These are phyloP conservation scores for Termitomyces heimii DNA, from an alignment of 768 basidiomycete genomes.

Conservation along the genomic window DNA sequence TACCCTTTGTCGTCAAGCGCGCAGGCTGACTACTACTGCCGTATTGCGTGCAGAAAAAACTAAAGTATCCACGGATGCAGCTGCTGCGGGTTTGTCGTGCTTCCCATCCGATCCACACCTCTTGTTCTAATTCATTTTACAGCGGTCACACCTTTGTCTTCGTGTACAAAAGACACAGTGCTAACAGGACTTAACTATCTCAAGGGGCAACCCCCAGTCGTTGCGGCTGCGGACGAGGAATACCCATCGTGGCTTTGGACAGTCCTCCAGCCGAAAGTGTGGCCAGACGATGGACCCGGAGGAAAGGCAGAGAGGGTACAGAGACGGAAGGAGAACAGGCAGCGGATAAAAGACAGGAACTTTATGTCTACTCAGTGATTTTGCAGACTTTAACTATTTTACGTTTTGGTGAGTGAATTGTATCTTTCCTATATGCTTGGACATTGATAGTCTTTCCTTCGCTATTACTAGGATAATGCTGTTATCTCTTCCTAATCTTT, in stretches of 20 bases:
- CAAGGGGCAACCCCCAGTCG: conserved; percentile 73
- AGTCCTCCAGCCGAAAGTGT: conserved; percentile 52
- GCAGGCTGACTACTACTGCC: conserved; percentile 9
- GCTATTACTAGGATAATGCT: not conserved
- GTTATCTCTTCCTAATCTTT: not conserved
- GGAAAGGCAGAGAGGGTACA: conserved; percentile 55
- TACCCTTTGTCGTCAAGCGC: conserved; percentile 8
- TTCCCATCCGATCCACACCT: not conserved
- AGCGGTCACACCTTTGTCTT: conserved; percentile 38
- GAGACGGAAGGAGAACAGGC: conserved; percentile 56
- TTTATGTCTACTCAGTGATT: conserved; percentile 77
- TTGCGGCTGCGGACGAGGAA: conserved; percentile 73
- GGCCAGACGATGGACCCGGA: conserved; percentile 69
- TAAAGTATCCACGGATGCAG: conserved; percentile 8
- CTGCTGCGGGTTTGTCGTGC: conserved; percentile 2
- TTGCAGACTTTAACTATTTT: conserved; percentile 1
- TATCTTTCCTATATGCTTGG: not conserved
- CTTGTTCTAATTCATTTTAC: not conserved
- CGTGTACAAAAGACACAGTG: conserved; percentile 67
- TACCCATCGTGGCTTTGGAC: conserved; percentile 93
- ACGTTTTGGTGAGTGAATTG: conserved; percentile 3
- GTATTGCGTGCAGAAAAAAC: conserved; percentile 3
- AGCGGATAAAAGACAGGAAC: conserved; percentile 75
- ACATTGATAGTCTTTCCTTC: not conserved
- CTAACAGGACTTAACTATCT: conserved; percentile 79